These are phyloP conservation scores for Galium porrigens DNA, from an alignment of 305 asterid species.

Conservation along the genomic window DNA sequence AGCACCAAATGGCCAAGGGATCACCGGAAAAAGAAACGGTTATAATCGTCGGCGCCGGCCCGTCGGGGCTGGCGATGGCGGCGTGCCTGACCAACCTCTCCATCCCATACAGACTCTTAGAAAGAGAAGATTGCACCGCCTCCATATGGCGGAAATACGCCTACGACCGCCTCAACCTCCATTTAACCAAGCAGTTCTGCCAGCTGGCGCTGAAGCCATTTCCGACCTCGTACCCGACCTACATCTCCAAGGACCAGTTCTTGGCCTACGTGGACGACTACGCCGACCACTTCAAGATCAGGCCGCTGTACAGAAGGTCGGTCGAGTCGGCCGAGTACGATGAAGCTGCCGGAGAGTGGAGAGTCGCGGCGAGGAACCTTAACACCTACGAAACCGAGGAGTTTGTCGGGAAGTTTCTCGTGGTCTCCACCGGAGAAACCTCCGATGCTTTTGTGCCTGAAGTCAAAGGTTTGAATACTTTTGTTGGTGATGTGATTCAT, in stretches of 20 bases:
- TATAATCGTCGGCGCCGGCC: conserved; percentile 45
- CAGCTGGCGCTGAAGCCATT: conserved; percentile 37
- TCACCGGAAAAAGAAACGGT: not conserved
- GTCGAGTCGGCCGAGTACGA: conserved; percentile 43
- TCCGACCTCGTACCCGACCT: conserved; percentile 33
- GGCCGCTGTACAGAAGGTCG: conserved; percentile 22
- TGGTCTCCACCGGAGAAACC: conserved; percentile 61
- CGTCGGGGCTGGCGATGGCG: conserved; percentile 58
- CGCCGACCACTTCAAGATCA: conserved; percentile 30
- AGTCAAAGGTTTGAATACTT: conserved; percentile 33
- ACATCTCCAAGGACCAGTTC: conserved; percentile 28
- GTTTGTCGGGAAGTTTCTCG: conserved; percentile 35
- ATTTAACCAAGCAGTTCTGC: conserved; percentile 40
- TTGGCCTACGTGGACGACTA: conserved; percentile 41
- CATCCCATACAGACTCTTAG: conserved; percentile 42
- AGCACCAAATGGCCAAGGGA: too few relatives aligned
- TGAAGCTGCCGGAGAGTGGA: conserved; percentile 25
- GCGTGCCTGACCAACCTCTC: conserved; percentile 37
- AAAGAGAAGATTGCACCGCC: conserved; percentile 54
- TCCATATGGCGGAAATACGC: conserved; percentile 53
- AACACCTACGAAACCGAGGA: conserved; percentile 22
- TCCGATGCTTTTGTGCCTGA: conserved; percentile 32
- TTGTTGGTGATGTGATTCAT: conserved; percentile 45
- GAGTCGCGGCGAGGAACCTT: conserved; percentile 24
- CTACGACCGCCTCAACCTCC: conserved; percentile 65